These are phyloP conservation scores for Leishmania arabica DNA, from an alignment of 208 protist species.

Conservation along the genomic window DNA sequence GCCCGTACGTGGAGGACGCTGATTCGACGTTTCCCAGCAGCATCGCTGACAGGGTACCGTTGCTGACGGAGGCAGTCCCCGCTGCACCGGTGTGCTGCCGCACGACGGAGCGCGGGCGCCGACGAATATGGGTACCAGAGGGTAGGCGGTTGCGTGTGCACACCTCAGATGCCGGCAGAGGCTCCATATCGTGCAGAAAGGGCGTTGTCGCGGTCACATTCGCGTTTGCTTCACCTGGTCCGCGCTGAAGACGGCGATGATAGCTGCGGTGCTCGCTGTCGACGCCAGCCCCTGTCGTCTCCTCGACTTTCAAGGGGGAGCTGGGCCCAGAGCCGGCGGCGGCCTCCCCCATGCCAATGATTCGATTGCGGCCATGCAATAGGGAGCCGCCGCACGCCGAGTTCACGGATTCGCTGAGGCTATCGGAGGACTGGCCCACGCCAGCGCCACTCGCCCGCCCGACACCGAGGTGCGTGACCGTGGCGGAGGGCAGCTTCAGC, in stretches of 20 bases:
- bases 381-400: background rate
- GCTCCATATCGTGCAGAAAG: slow-evolving; percentile 38
- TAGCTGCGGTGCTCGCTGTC: slow-evolving; percentile 10
- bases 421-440: slow-evolving; percentile 2
- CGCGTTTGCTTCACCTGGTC: background rate
- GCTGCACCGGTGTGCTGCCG: slow-evolving; percentile 11
- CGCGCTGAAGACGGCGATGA: background rate
- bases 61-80: background rate
- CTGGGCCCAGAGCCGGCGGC: background rate
- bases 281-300: background rate
- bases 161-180: slow-evolving; percentile 39
- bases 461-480: slow-evolving; percentile 9
- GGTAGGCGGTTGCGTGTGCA: slow-evolving; percentile 36
- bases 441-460: background rate
- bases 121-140: slow-evolving; percentile 78
- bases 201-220: background rate
- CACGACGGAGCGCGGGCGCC: slow-evolving; percentile 62
- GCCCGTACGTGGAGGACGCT: background rate
- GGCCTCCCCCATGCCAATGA: background rate
- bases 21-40: background rate
- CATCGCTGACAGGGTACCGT: background rate
- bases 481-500: slow-evolving; percentile 17
- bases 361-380: background rate
- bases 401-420: slow-evolving; percentile 3
- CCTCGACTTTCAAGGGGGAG: background rate